Conservation (phyloP, 345 rosid species). For the Pugionium cornutum region DNA sequence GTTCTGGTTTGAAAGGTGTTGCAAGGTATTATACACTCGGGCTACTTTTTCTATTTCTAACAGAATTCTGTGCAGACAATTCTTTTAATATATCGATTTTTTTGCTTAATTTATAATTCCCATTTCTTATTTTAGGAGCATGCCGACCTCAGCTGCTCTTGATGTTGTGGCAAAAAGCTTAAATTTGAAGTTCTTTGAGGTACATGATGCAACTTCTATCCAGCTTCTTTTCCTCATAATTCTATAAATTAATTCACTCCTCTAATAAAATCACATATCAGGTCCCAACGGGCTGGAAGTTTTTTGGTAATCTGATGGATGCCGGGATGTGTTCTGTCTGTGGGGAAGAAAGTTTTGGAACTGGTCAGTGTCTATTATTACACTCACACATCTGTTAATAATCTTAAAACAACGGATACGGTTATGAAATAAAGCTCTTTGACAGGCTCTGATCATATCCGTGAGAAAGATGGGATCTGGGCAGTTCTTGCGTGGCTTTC, state of each 20-base stretch:
- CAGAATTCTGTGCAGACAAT: constrained; percentile 7
- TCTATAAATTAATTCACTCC: constrained; percentile 5
- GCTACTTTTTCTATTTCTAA: neutral
- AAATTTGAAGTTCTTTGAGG: constrained; percentile 95
- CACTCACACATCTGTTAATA: constrained; percentile 20
- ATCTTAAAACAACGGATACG: neutral
- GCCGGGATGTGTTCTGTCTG: constrained; percentile 95
- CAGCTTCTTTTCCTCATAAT: neutral
- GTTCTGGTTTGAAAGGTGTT: constrained; percentile 95
- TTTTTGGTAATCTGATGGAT: constrained; percentile 99
- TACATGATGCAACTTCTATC: constrained; percentile 35
- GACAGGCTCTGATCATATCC: constrained; percentile 94
- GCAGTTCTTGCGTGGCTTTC: constrained; percentile 99
- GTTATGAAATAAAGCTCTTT: constrained; percentile 26
- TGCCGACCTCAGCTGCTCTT: constrained; percentile 99
- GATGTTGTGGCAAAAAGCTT: constrained; percentile 91
- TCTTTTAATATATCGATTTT: constrained; percentile 7
- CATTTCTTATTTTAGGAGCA: constrained; percentile 66
- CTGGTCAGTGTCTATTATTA: constrained; percentile 57
- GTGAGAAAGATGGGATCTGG: constrained; percentile 99
- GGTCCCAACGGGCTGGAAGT: constrained; percentile 99
- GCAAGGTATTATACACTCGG: constrained; percentile 64
- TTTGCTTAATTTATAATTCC: constrained; percentile 20
- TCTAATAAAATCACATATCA: constrained; percentile 37
- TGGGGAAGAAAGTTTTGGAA: constrained; percentile 99